Evolutionary conservation across 2,329 filamentous ascomycete genomes (phyloP).

Genomic region (Trichoderma sp.): DNA sequence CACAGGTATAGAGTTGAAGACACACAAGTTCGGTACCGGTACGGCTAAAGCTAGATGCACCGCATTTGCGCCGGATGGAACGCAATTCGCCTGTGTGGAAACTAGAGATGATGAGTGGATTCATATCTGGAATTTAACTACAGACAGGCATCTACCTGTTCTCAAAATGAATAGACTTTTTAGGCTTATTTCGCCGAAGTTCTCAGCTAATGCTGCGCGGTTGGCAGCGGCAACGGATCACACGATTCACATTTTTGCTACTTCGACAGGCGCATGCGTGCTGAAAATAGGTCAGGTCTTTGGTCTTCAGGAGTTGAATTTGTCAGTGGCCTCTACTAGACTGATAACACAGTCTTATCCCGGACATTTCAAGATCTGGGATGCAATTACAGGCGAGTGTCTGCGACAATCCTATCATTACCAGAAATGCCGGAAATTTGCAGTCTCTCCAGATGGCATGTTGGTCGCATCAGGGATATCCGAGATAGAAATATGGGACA

Average conservation of each 20-base stretch:
- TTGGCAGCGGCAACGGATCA: background rate
- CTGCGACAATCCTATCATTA: background rate
- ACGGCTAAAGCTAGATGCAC: background rate
- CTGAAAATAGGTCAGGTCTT: background rate
- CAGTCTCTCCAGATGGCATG: background rate
- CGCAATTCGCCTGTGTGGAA: background rate
- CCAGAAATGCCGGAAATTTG: background rate
- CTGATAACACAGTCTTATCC: background rate
- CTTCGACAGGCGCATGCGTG: background rate
- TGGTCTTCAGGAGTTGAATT: rapidly evolving
- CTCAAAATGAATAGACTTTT: too few species aligned
- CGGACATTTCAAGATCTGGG: background rate
- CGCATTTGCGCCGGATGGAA: background rate
- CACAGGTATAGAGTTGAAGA: background rate
- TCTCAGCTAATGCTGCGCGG: background rate
- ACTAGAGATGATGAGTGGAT: rapidly evolving
- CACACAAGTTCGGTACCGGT: background rate
- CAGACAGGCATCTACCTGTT: background rate
- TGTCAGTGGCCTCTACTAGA: background rate
- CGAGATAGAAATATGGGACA: background rate
- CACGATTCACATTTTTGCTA: background rate
- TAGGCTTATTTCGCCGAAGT: too few species aligned
- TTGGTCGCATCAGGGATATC: background rate
- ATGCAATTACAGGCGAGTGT: background rate
- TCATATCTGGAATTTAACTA: background rate